Evolutionary conservation across 1,284 basidiomycete genomes (phyloP), one percentile per base, ranked within the genome.

Genomic region (Malassezia japonica): DNA sequence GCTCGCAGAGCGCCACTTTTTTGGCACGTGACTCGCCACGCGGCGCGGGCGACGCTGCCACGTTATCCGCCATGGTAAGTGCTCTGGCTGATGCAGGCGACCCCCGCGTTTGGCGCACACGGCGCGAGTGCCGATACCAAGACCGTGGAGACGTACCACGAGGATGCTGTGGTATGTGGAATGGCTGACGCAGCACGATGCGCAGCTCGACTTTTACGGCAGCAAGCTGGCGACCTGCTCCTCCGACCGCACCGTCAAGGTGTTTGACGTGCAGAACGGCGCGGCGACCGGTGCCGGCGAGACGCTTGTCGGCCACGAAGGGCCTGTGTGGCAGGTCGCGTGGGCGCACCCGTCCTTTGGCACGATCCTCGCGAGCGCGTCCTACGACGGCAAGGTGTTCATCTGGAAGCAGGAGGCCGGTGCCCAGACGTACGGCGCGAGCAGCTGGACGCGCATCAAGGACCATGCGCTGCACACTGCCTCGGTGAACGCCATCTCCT

Each of bases 301-400:
- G 46, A 66, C 66, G 13, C 59, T 69, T 7, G 48, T 58, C 12
- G 67, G 63, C 36, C 94, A 96, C 75, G 88, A 89, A 12, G 90
- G 91, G 15, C 92, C 92, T 3, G 89, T 98, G 31, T 96, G 92
- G 91, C 90, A 94, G 74, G 84, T 98, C 41, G 82, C 90, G n/a
- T 98, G 92, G 94, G 92, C 87, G 6, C 91, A 98, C 69, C 92
- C 94, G 91, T 70, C 68, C 12, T 70, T 88, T 64, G 92, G 92
- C 1, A 84, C 87, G 59, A 94, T 98, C 68, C 82, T 98, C 43
- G 92, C 92, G 16, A 92, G 88, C 29, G 94, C 88, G 73, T 95
- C 91, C 4, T 98, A 96, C 74, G 92, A 98, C 65, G 92, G 92
- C 46, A 89, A 94, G 67, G 92, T 96, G 37, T 82, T 96, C 74